Conservation (phyloP, 2,329 filamentous ascomycete genomes). For the Penicillium griseofulvum region DNA sequence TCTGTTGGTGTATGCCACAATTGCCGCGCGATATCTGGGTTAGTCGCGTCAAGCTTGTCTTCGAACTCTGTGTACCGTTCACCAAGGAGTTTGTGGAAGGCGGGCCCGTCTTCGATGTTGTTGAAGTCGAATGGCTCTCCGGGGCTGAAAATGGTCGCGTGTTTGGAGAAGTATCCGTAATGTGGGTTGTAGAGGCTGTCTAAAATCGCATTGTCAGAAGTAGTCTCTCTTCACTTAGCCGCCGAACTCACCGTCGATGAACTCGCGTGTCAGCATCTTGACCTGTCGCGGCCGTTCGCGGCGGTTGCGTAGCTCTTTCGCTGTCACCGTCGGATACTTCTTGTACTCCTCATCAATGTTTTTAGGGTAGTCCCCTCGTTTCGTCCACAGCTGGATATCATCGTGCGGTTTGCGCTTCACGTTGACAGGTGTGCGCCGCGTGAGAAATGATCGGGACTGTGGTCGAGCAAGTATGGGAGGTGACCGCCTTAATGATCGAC, state of each 20-base stretch:
- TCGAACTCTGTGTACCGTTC: constrained; percentile 87
- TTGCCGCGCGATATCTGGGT: constrained; percentile 75
- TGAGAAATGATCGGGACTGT: constrained; percentile 39
- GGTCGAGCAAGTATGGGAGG: constrained; percentile 25
- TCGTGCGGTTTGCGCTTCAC: constrained; percentile 41
- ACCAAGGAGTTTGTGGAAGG: constrained; percentile 75
- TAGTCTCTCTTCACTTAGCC: neutral
- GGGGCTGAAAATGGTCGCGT: constrained; percentile 92
- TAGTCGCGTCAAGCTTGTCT: constrained; percentile 72
- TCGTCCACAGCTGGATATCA: constrained; percentile 78
- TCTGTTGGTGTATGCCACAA: constrained; percentile 98
- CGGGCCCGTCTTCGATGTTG: constrained; percentile 74
- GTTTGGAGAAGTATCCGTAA: constrained; percentile 95
- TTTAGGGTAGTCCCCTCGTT: constrained; percentile 70
- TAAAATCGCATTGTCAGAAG: constrained; percentile 37
- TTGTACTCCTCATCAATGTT: constrained; percentile 80
- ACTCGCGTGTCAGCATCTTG: constrained; percentile 97
- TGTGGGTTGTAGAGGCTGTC: constrained; percentile 92
- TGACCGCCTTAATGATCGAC: constrained; percentile 52
- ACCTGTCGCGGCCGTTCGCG: constrained; percentile 78
- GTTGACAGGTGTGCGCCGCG: constrained; percentile 36
- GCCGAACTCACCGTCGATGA: constrained; percentile 75
- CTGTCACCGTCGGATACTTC: constrained; percentile 78
- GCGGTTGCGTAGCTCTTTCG: constrained; percentile 69
- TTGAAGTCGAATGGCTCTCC: constrained; percentile 90